Conservation (phyloP, 192 early-diverging fungal genomes). For the Mycoemilia scoparia region DNA sequence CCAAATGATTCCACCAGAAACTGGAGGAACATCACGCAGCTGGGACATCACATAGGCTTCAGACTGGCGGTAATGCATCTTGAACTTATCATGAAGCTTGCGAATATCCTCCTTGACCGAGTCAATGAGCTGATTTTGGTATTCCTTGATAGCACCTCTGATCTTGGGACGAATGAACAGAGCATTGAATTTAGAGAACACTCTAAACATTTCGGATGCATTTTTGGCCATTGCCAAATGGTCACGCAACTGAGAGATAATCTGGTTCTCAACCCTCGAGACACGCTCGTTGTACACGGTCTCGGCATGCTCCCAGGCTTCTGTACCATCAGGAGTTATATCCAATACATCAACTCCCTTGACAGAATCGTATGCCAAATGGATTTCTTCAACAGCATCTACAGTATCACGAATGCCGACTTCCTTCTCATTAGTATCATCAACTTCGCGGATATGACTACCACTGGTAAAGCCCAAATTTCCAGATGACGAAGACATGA, state of each 20-base stretch:
- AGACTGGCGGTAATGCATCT: constrained; percentile 71
- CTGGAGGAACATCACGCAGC: constrained; percentile 80
- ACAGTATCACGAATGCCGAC: constrained; percentile 37
- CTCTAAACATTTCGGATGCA: constrained; percentile 98
- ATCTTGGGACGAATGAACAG: constrained; percentile 99
- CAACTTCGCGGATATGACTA: constrained; percentile 15
- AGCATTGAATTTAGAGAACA: constrained; percentile 99
- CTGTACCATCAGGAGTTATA: constrained; percentile 79
- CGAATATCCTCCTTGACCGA: constrained; percentile 96
- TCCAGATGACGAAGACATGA: constrained; percentile 48
- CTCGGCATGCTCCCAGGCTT: constrained; percentile 82
- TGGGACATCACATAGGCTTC: constrained; percentile 78
- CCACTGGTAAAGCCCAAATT: no score
- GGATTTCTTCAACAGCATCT: constrained; percentile 76
- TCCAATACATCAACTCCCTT: constrained; percentile 91
- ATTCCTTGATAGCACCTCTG: constrained; percentile 97
- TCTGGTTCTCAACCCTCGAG: constrained; percentile 89
- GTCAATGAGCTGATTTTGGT: constrained; percentile 94
- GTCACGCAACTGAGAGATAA: constrained; percentile 84
- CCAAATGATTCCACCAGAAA: constrained; percentile 93
- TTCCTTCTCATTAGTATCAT: constrained; percentile 21
- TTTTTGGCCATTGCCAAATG: constrained; percentile 86
- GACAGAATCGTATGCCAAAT: constrained; percentile 75
- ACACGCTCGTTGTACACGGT: constrained; percentile 87
- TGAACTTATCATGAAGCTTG: constrained; percentile 91